Conservation (phyloP, 129 eudicot species). For the Pseudognaphalium luteoalbum region DNA sequence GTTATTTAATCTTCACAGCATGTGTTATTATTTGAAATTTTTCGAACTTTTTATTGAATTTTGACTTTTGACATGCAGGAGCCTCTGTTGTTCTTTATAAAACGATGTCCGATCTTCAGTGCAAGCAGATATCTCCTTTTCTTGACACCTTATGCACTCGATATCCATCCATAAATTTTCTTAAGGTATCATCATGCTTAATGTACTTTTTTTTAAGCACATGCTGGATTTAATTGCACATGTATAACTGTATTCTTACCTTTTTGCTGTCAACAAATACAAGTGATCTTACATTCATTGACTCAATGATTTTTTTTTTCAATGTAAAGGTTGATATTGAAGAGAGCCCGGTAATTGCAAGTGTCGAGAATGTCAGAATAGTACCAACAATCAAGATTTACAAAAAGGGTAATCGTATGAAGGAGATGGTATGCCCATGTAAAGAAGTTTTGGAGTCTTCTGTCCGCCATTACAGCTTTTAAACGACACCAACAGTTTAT, state of each 20-base stretch:
- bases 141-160: slow-evolving; percentile 67
- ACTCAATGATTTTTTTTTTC: slow-evolving; percentile 7
- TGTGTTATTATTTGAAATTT: not conserved
- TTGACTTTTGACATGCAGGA: slow-evolving; percentile 46
- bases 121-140: slow-evolving; percentile 64
- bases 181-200: slow-evolving; percentile 52
- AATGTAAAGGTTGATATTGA: slow-evolving; percentile 69
- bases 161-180: slow-evolving; percentile 78
- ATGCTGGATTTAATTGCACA: slow-evolving; percentile 12
- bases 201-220: slow-evolving; percentile 11
- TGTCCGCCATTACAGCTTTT: slow-evolving; percentile 77
- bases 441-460: slow-evolving; percentile 81
- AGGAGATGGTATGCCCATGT: slow-evolving; percentile 80
- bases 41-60: not conserved
- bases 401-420: slow-evolving; percentile 67
- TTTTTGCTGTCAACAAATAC: not conserved
- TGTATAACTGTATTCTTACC: slow-evolving; percentile 18
- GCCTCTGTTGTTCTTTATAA: slow-evolving; percentile 78
- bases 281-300: not conserved
- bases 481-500: slow-evolving; percentile 22
- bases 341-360: slow-evolving; percentile 65
- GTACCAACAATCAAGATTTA: slow-evolving; percentile 87
- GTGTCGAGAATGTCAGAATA: slow-evolving; percentile 63
- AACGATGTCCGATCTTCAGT: slow-evolving; percentile 48
- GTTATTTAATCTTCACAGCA: slow-evolving; percentile 19